Evolutionary conservation across 169 alveolate genomes (phyloP), one percentile per base, ranked within the genome.

Genomic region (Cryptosporidium ryanae): DNA sequence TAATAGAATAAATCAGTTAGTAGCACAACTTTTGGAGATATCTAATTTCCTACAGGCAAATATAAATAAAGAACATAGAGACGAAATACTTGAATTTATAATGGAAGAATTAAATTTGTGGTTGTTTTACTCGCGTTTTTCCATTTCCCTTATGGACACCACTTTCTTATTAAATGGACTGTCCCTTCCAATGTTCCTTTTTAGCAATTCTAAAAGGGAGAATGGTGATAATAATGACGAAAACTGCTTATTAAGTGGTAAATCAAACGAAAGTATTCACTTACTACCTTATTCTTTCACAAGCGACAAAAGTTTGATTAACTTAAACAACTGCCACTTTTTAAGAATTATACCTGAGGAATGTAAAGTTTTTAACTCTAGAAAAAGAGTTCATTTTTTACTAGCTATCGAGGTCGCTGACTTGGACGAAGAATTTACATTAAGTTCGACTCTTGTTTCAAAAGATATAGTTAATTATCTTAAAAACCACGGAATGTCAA

Each of bases 371-470:
- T 94, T 94, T 91, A 90, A 92, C 43, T 93, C 97, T 18, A 93
- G 92, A 59, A 94, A 93, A 61, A 90, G 98, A 23, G 97, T 96
- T 7, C 98, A 96, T 6, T 95, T 94, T 70, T 90, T 95, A 57
- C 87, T 95, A 52, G 92, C 92, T 64, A 84, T 94, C 31, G 98
- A 95, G 82, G 93, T 94, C 71, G 97, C 96, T 18, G 95, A 95
- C 82, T 82, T 95, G 54, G 98, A 95, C 64, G 98, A 95, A 7
- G 91, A 83, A 25, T 64, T 89, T 90, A 61, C 93, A 82, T 82
- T 91, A 65, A 81, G 89, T 46, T 65, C 90, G 5, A 90, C 82
- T 10, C 66, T 92, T 89, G 65, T 89, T 50, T 92, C 94, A 0
- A 48, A 48, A 27, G 93, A 92, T 65, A 49, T 84, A 21, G 43